phyloP scores from a whole-genome alignment of 2,329 filamentous ascomycete species.

The Spiromastix sp. region DNA sequence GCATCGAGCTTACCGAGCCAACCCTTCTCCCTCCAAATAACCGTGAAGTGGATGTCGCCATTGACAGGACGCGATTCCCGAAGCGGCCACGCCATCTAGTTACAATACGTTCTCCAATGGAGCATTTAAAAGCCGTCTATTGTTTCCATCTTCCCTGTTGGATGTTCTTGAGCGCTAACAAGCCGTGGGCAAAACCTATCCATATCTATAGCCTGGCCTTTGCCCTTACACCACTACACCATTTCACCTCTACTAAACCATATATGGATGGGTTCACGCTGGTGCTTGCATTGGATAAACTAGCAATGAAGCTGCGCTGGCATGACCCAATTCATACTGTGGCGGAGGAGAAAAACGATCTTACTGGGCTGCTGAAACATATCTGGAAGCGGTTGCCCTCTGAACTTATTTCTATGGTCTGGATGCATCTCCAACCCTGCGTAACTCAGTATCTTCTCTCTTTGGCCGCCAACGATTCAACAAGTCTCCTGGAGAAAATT shows the following conservation, averaged over 20 bases:
- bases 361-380: not conserved
- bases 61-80: no score
- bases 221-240: not conserved
- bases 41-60: no score
- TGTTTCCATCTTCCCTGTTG: constrained; percentile 1
- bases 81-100: no score
- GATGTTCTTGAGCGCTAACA: not conserved
- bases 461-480: not conserved
- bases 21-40: no score
- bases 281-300: not conserved
- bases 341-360: not conserved
- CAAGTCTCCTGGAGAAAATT: not conserved
- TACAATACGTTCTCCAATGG: not conserved
- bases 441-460: not conserved
- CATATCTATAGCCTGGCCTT: not conserved
- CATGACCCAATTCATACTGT: not conserved
- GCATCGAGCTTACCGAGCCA: no score
- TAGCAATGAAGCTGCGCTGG: not conserved
- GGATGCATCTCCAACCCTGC: not conserved
- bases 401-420: constrained; percentile 1
- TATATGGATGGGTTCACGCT: not conserved
- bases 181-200: not conserved
- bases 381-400: not conserved
- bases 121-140: not conserved
- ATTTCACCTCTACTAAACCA: not conserved